Evolutionary conservation across 805 yeast genomes (phyloP).

Genomic region (Candida hungchunana): DNA sequence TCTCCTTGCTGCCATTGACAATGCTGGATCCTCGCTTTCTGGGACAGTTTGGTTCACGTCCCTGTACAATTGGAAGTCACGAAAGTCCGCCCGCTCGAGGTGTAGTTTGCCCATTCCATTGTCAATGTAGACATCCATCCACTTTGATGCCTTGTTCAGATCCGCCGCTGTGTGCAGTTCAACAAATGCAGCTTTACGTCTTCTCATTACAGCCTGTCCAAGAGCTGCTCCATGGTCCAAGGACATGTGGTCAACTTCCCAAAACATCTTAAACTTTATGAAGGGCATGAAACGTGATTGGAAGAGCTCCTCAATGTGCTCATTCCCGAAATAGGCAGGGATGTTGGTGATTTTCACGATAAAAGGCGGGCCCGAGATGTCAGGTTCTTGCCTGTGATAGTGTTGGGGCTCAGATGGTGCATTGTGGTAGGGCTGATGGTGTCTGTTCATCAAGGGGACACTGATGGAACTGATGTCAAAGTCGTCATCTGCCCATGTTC

Average conservation of each 20-base stretch:
- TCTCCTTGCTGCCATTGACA: conserved; percentile 11
- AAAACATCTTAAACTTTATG: conserved; percentile 57
- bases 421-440: neutral
- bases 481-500: conserved; percentile 71
- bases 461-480: conserved; percentile 60
- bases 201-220: conserved; percentile 23
- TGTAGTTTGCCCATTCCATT: conserved; percentile 33
- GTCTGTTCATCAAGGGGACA: conserved; percentile 33
- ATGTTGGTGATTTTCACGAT: conserved; percentile 59
- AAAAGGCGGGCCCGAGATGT: conserved; percentile 58
- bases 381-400: conserved; percentile 1
- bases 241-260: conserved; percentile 41
- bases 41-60: conserved; percentile 21
- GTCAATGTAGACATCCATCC: conserved; percentile 53
- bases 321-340: conserved; percentile 50
- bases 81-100: conserved; percentile 24
- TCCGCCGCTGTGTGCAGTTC: conserved; percentile 50
- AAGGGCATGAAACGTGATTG: conserved; percentile 55
- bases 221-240: conserved; percentile 27
- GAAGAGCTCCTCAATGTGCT: conserved; percentile 55
- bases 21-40: conserved; percentile 24
- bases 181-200: conserved; percentile 59
- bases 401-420: conserved; percentile 1
- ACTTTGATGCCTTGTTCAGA: conserved; percentile 54
- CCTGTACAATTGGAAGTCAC: conserved; percentile 21